Percentiles rank a stretch among this genome's conserved stretches.
phyloP scores from a whole-genome alignment of 768 basidiomycete species.

The Inosperma sp. region DNA sequence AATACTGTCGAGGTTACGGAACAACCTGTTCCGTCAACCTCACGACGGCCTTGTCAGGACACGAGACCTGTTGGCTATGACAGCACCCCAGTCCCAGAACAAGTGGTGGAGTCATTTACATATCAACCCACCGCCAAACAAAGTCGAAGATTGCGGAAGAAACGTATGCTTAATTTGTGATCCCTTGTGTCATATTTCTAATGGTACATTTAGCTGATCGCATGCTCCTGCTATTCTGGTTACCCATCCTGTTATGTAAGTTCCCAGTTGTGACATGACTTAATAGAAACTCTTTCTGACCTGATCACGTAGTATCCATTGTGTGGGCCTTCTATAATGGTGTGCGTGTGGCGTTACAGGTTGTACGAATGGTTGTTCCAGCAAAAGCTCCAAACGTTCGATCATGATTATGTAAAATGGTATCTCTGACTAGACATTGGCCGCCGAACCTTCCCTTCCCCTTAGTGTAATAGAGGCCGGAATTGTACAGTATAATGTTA shows the following conservation, averaged over 20 bases:
- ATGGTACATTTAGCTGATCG: constrained; percentile 55
- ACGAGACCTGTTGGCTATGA: constrained; percentile 44
- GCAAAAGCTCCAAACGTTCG: constrained; percentile 41
- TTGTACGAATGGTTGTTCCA: constrained; percentile 45
- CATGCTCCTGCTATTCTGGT: constrained; percentile 83
- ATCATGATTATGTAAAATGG: constrained; percentile 15
- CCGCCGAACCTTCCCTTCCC: no score
- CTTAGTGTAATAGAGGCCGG: not conserved
- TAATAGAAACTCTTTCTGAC: constrained; percentile 7
- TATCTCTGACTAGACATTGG: no score
- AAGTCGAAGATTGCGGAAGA: constrained; percentile 51
- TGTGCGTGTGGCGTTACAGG: constrained; percentile 47
- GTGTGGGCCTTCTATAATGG: constrained; percentile 58
- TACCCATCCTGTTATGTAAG: constrained; percentile 78
- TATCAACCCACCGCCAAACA: constrained; percentile 53
- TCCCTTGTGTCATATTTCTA: not conserved
- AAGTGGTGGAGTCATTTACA: constrained; percentile 64
- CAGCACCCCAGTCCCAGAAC: constrained; percentile 48
- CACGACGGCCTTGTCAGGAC: constrained; percentile 29
- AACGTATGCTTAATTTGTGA: constrained; percentile 44
- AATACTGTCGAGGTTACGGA: constrained; percentile 10
- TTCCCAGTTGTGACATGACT: constrained; percentile 14
- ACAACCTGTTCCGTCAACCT: constrained; percentile 16
- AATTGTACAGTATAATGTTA: constrained; percentile 7
- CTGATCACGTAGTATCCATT: constrained; percentile 46